Evolutionary conservation across 352 stramenopile genomes (phyloP).

Genomic region (Phytophthora podocarpi): DNA sequence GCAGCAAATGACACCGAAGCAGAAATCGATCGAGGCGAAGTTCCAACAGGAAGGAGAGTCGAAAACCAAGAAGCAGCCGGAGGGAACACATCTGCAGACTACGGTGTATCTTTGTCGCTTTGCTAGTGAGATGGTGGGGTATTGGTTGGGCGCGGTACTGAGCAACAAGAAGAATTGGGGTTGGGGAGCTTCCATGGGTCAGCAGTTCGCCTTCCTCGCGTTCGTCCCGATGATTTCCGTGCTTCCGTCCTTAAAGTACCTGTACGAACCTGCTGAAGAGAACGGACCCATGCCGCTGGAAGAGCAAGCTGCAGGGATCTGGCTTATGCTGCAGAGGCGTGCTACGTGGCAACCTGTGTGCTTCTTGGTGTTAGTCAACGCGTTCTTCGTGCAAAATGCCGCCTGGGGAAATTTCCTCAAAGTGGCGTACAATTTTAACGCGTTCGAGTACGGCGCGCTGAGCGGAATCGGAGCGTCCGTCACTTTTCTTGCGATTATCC

Average conservation of each 20-base stretch:
- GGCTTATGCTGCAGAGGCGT: conserved; percentile 65
- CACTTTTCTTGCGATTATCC: conserved; percentile 60
- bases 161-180: conserved; percentile 66
- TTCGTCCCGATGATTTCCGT: conserved; percentile 62
- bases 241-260: conserved; percentile 55
- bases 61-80: conserved; percentile 33
- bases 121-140: conserved; percentile 79
- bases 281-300: conserved; percentile 32
- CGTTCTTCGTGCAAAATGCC: conserved; percentile 71
- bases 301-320: conserved; percentile 51
- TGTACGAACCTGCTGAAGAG: conserved; percentile 63
- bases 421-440: conserved; percentile 69
- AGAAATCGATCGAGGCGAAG: conserved; percentile 20
- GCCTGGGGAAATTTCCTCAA: conserved; percentile 85
- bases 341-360: conserved; percentile 80
- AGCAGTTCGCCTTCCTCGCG: conserved; percentile 70
- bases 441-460: conserved; percentile 81
- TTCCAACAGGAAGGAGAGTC: conserved; percentile 20
- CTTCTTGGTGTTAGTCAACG: conserved; percentile 72
- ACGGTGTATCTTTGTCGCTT: conserved; percentile 81
- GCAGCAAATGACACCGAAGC: conserved; percentile 13
- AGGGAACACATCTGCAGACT: conserved; percentile 58
- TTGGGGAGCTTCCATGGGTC: conserved; percentile 57
- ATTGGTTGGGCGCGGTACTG: conserved; percentile 65
- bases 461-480: conserved; percentile 70